Percentiles rank a stretch among this genome's conserved stretches.
These are phyloP conservation scores for Avena eriantha DNA, from an alignment of 176 grass and related monocot genomes.

Conservation along the genomic window DNA sequence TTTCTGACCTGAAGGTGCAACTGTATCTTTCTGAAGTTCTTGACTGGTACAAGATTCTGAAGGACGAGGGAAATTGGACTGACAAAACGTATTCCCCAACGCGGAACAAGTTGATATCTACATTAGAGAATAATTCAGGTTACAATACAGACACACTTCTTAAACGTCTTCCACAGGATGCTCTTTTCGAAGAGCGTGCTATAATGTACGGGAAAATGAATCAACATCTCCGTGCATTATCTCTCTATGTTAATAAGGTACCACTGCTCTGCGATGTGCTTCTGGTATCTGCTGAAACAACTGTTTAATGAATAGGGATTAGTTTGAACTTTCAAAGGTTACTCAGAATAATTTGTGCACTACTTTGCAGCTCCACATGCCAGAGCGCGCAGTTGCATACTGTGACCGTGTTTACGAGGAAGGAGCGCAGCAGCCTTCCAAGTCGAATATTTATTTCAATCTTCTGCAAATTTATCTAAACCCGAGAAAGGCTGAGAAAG, in stretches of 20 bases:
- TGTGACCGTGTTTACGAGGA: slow-evolving; percentile 94
- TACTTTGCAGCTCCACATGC: slow-evolving; percentile 74
- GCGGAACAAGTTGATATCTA: slow-evolving; percentile 86
- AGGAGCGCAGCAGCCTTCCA: slow-evolving; percentile 69
- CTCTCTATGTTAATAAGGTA: slow-evolving; percentile 99
- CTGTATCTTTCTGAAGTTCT: slow-evolving; percentile 97
- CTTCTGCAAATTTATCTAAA: slow-evolving; percentile 99
- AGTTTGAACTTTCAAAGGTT: slow-evolving; percentile 26
- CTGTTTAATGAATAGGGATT: slow-evolving; percentile 17
- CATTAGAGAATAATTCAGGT: slow-evolving; percentile 87
- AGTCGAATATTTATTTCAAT: slow-evolving; percentile 95
- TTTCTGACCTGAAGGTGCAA: slow-evolving; percentile 80
- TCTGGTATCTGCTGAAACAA: slow-evolving; percentile 6
- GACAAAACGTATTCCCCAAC: slow-evolving; percentile 88
- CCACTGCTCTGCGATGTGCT: slow-evolving; percentile 15
- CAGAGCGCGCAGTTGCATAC: slow-evolving; percentile 83
- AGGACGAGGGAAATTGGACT: slow-evolving; percentile 88
- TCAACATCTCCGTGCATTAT: slow-evolving; percentile 90
- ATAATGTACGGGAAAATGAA: slow-evolving; percentile 94
- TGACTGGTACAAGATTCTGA: slow-evolving; percentile 84
- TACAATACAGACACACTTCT: slow-evolving; percentile 88
- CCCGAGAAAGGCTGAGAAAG: slow-evolving; percentile 73
- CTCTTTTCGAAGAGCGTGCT: slow-evolving; percentile 94
- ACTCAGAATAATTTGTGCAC: slow-evolving; percentile 30
- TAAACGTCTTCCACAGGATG: slow-evolving; percentile 82